Evolutionary conservation across 768 basidiomycete species (phyloP).

Genomic region (Pulveroboletus sp.): DNA sequence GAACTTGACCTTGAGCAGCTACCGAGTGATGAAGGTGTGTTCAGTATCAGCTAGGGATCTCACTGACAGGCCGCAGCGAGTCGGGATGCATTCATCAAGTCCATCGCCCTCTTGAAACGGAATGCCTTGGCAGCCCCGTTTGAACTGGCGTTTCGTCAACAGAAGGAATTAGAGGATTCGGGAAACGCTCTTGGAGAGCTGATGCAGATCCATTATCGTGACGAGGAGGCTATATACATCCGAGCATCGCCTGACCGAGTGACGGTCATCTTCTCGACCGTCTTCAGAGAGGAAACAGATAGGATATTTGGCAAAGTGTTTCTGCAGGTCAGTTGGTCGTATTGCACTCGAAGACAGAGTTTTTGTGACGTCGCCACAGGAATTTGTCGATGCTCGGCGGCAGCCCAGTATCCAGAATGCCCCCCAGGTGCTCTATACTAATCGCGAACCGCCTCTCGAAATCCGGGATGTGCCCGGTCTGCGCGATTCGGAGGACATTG

Average conservation of each 20-base stretch:
- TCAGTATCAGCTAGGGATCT: not conserved
- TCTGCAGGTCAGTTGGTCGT: constrained; percentile 64
- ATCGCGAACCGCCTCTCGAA: constrained; percentile 94
- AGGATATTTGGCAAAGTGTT: constrained; percentile 98
- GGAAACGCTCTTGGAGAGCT: constrained; percentile 68
- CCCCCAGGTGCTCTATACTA: constrained; percentile 94
- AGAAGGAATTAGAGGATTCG: constrained; percentile 77
- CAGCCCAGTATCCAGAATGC: constrained; percentile 92
- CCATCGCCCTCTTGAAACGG: constrained; percentile 82
- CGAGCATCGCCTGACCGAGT: constrained; percentile 93
- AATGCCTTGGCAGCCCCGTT: constrained; percentile 95
- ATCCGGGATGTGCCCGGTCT: constrained; percentile 83
- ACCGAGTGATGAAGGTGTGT: constrained; percentile 71
- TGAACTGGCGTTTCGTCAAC: constrained; percentile 77
- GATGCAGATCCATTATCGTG: constrained; percentile 92
- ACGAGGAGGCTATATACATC: constrained; percentile 95
- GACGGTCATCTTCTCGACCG: constrained; percentile 94
- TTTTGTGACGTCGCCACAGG: constrained; percentile 41
- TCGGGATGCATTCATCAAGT: constrained; percentile 73
- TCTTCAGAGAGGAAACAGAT: constrained; percentile 97
- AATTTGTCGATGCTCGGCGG: constrained; percentile 98
- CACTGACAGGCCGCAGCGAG: constrained; percentile 48
- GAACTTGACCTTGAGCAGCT: constrained; percentile 83
- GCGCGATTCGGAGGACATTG: constrained; percentile 79
- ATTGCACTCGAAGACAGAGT: not conserved